These are phyloP conservation scores for Tetragonia tetragonoides DNA, from an alignment of 148 eudicot species.

Conservation along the genomic window DNA sequence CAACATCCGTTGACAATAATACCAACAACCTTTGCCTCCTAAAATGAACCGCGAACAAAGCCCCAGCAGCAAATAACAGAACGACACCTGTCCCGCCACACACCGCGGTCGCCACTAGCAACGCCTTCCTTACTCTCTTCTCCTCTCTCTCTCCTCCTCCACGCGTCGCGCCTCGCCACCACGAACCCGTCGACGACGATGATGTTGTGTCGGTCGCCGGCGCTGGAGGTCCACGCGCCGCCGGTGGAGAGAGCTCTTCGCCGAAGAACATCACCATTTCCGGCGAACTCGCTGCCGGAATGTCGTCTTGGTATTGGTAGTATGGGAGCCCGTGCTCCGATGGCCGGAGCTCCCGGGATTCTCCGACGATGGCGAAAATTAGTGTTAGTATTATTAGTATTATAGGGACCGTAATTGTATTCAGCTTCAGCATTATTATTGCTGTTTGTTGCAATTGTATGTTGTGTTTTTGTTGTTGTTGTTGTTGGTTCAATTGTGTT, in stretches of 20 bases:
- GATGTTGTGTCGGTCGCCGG: neutral
- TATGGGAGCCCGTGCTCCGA: constrained; percentile 36
- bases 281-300: constrained; percentile 22
- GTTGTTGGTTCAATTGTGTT: neutral
- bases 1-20: neutral
- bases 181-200: constrained; percentile 15
- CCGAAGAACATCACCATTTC: constrained; percentile 29
- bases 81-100: constrained; percentile 43
- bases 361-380: neutral
- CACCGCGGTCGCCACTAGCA: constrained; percentile 33
- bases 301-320: constrained; percentile 6
- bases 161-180: constrained; percentile 19
- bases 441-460: neutral
- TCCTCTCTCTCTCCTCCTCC: constrained; percentile 11
- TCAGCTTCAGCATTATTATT: neutral
- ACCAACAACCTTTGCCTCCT: constrained; percentile 7
- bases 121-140: constrained; percentile 19
- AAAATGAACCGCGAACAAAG: constrained; percentile 26
- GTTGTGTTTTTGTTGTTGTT: too few species aligned
- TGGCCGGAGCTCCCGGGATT: constrained; percentile 39
- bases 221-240: neutral
- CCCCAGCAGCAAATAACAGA: constrained; percentile 26
- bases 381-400: neutral
- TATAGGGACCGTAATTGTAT: neutral
- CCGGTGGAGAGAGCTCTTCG: constrained; percentile 15